Conservation (phyloP, 2,329 filamentous ascomycete species). For the Aureobasidium sp. region DNA sequence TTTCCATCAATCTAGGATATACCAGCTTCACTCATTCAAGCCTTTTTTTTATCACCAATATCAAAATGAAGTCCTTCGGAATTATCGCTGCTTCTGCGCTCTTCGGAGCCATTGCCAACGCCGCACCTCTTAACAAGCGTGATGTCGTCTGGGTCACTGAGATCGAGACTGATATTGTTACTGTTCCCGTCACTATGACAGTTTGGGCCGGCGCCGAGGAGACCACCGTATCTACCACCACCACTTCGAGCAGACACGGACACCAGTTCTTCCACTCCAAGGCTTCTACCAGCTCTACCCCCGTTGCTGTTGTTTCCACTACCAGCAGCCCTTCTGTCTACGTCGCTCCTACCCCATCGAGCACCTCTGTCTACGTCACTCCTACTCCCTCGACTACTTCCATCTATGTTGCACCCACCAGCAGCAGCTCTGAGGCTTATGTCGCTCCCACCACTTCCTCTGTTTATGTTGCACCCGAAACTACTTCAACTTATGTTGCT, state of each 20-base stretch:
- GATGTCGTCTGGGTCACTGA: slow-evolving; percentile 46
- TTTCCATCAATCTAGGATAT: background rate
- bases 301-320: background rate
- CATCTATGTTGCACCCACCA: slow-evolving; percentile 21
- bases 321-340: slow-evolving; percentile 18
- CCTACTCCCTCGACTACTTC: slow-evolving; percentile 20
- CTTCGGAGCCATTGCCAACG: slow-evolving; percentile 25
- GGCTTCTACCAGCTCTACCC: slow-evolving; percentile 17
- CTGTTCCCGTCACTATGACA: slow-evolving; percentile 42
- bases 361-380: slow-evolving; percentile 22
- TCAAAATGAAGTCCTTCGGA: slow-evolving; percentile 31
- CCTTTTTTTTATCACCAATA: background rate
- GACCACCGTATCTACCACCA: slow-evolving; percentile 20
- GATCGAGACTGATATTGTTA: slow-evolving; percentile 41
- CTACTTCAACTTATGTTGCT: slow-evolving; percentile 16
- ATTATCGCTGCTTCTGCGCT: slow-evolving; percentile 21
- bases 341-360: slow-evolving; percentile 19
- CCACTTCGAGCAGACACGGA: slow-evolving; percentile 22
- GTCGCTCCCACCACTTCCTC: slow-evolving; percentile 20
- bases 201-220: slow-evolving; percentile 33
- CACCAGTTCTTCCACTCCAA: slow-evolving; percentile 11
- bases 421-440: slow-evolving; percentile 15
- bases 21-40: slow-evolving; percentile 2
- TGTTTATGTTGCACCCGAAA: slow-evolving; percentile 20
- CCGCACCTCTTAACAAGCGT: slow-evolving; percentile 34